These are phyloP conservation scores for Nicotiana sylvestris DNA, from an alignment of 257 asterid species.

Conservation along the genomic window DNA sequence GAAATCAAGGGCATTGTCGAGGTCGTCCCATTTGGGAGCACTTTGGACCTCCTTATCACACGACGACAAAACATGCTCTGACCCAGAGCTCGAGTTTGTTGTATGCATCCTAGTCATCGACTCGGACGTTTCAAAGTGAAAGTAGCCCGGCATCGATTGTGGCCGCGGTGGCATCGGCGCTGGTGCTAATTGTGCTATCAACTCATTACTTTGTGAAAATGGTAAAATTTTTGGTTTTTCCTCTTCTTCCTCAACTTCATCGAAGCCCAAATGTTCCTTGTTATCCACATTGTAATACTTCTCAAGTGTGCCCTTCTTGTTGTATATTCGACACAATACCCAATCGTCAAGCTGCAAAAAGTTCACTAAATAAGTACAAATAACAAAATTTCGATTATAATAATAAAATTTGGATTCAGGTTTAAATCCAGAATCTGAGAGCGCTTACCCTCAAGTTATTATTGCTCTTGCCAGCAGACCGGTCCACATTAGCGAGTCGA, in stretches of 20 bases:
- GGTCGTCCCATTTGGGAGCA: conserved; percentile 37
- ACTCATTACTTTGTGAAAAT: conserved; percentile 5
- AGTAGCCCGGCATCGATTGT: conserved; percentile 21
- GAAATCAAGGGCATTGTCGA: conserved; percentile 35
- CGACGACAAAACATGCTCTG: conserved; percentile 40
- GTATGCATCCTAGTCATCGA: conserved; percentile 36
- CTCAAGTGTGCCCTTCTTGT: conserved; percentile 62
- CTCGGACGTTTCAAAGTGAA: conserved; percentile 35
- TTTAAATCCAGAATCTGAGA: not conserved
- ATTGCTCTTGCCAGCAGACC: conserved; percentile 51
- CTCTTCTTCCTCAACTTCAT: conserved; percentile 30
- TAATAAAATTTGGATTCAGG: too few species aligned
- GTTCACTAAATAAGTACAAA: too few species aligned
- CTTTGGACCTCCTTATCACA: conserved; percentile 53
- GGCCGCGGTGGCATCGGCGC: conserved; percentile 15
- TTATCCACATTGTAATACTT: conserved; percentile 28
- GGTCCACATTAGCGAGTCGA: conserved; percentile 61
- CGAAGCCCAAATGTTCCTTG: conserved; percentile 18
- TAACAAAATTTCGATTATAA: too few species aligned
- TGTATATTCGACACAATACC: conserved; percentile 70
- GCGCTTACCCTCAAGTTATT: conserved; percentile 39
- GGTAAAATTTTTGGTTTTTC: conserved; percentile 28
- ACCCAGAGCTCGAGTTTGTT: conserved; percentile 47
- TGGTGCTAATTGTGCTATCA: conserved; percentile 14
- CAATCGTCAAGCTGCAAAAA: conserved; percentile 51